Evolutionary conservation across 2,329 filamentous ascomycete genomes (phyloP).

Genomic region (Ascomycota sp.): DNA sequence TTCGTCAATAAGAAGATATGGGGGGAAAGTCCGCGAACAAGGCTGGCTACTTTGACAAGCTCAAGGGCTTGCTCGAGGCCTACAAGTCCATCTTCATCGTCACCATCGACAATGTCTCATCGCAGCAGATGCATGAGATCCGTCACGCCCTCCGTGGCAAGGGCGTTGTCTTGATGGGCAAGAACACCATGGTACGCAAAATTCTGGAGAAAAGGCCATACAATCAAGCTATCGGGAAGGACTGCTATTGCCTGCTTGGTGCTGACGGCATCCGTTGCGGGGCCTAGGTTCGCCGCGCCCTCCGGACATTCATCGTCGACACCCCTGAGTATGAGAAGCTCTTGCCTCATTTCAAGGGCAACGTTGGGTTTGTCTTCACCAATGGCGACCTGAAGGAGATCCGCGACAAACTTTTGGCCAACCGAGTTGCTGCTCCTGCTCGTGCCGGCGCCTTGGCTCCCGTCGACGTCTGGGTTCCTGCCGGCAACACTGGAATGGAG

Average conservation of each 20-base stretch:
- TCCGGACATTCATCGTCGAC: conserved; percentile 84
- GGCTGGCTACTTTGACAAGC: conserved; percentile 97
- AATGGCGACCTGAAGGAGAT: conserved; percentile 81
- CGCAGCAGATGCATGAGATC: conserved; percentile 99
- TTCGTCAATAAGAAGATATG: conserved; percentile 92
- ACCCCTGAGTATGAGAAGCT: conserved; percentile 96
- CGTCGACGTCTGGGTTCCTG: conserved; percentile 80
- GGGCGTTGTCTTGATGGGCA: conserved; percentile 96
- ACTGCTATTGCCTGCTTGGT: too few relatives aligned
- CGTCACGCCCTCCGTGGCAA: conserved; percentile 74
- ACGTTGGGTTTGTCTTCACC: conserved; percentile 99
- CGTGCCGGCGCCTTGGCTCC: conserved; percentile 96
- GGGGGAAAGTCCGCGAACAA: conserved; percentile 93
- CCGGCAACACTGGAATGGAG: conserved; percentile 99
- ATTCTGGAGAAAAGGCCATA: not conserved
- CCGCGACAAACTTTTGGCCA: conserved; percentile 85
- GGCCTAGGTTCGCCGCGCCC: conserved; percentile 72
- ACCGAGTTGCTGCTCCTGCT: conserved; percentile 93
- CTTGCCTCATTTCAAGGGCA: conserved; percentile 87
- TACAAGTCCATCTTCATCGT: conserved; percentile 98
- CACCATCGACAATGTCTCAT: conserved; percentile 96
- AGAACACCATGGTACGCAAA: conserved; percentile 87
- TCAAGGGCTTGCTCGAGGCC: conserved; percentile 88
- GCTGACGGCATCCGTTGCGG: not conserved
- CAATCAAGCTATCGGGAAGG: too few relatives aligned